These are phyloP conservation scores for Colletotrichum lini DNA, from an alignment of 2,329 filamentous ascomycete genomes.

Conservation along the genomic window DNA sequence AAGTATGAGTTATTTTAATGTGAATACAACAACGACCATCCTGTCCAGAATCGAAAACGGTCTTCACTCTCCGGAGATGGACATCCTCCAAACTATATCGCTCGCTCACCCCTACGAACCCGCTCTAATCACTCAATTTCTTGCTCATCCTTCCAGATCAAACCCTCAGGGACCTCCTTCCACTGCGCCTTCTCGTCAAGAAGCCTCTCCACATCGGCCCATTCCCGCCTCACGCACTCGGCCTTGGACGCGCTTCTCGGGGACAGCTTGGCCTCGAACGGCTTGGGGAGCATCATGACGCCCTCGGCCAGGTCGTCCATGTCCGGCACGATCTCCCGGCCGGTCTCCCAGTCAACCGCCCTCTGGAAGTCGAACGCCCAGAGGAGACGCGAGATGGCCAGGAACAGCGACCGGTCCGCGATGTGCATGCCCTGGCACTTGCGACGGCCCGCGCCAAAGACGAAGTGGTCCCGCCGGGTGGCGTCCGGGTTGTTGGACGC, in stretches of 20 bases:
- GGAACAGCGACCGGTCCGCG: conserved; percentile 63
- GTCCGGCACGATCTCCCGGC: conserved; percentile 52
- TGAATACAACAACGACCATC: too few relatives aligned
- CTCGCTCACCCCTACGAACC: too few relatives aligned
- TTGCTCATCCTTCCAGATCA: neutral
- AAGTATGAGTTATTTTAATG: too few relatives aligned
- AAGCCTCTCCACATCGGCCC: conserved; percentile 18
- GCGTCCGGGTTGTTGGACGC: conserved; percentile 51
- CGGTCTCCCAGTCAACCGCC: neutral
- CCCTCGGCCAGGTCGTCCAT: conserved; percentile 44
- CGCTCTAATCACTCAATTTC: too few relatives aligned
- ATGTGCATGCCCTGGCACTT: conserved; percentile 59
- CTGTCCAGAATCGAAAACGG: too few relatives aligned
- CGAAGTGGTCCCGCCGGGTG: conserved; percentile 51
- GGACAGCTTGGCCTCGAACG: conserved; percentile 34
- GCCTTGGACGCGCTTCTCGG: conserved; percentile 29
- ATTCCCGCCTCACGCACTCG: conserved; percentile 16
- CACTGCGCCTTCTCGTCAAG: conserved; percentile 26
- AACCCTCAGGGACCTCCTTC: conserved; percentile 19
- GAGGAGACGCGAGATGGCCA: conserved; percentile 63
- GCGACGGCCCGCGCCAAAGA: conserved; percentile 48
- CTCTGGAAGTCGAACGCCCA: conserved; percentile 66
- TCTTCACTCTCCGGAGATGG: too few relatives aligned
- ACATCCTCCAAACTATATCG: too few relatives aligned
- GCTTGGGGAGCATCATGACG: conserved; percentile 17